Evolutionary conservation across 805 yeast genomes (phyloP).

Genomic region (Saccharomyces kudriavzevii): DNA sequence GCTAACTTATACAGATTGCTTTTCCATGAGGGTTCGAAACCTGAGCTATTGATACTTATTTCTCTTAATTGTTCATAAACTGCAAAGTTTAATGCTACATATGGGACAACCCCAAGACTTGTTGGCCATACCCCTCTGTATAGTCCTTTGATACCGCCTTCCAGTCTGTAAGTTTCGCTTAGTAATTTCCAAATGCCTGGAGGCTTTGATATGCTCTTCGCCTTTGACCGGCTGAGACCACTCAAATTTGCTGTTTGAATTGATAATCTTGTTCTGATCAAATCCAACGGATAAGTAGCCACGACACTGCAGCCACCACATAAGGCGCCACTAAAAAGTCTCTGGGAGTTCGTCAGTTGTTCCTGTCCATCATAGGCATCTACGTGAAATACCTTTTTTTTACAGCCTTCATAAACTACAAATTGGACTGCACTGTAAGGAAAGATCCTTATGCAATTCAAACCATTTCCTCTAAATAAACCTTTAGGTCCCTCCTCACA

Average conservation of each 20-base stretch:
- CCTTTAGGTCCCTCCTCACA: constrained; percentile 89
- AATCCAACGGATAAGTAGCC: constrained; percentile 86
- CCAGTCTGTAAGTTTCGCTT: constrained; percentile 52
- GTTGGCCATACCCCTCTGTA: constrained; percentile 90
- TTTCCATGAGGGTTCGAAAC: constrained; percentile 20
- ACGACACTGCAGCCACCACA: constrained; percentile 77
- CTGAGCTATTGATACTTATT: constrained; percentile 20
- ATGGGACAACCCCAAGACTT: constrained; percentile 89
- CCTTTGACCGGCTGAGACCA: constrained; percentile 37
- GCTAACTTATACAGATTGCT: constrained; percentile 46
- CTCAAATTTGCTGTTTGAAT: constrained; percentile 71
- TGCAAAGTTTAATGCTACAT: constrained; percentile 87
- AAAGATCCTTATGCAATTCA: constrained; percentile 81
- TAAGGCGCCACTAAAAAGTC: constrained; percentile 67
- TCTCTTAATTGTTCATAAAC: constrained; percentile 78
- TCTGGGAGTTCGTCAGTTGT: constrained; percentile 45
- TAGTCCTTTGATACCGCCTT: constrained; percentile 74
- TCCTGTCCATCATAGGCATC: constrained; percentile 20
- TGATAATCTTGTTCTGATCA: constrained; percentile 81
- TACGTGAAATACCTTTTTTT: constrained; percentile 32
- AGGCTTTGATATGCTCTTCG: constrained; percentile 36
- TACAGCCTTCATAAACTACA: constrained; percentile 66
- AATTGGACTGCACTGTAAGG: constrained; percentile 95
- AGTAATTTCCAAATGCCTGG: constrained; percentile 65
- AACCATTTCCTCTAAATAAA: constrained; percentile 79